A percentile compares a stretch with the other conserved stretches of the same genome.
phyloP scores from a whole-genome alignment of 306 rosid genomes.

The Dryas octopetala region DNA sequence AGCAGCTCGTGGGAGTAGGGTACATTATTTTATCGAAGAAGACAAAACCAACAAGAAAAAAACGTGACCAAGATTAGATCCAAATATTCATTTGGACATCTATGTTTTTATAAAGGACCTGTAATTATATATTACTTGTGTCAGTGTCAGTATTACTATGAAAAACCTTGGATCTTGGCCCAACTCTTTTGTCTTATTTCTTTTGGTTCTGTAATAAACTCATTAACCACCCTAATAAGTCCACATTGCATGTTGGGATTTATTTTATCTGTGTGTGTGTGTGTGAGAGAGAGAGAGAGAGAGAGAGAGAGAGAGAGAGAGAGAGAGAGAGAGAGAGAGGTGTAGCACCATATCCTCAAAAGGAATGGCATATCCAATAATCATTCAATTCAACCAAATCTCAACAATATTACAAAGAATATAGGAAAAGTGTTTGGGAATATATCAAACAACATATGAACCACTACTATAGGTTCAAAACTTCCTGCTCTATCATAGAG shows the following conservation, averaged over 20 bases:
- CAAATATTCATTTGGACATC: background rate
- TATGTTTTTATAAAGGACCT: background rate
- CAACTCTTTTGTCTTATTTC: background rate
- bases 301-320: background rate
- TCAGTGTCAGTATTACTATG: background rate
- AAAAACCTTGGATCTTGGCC: constrained; percentile 11
- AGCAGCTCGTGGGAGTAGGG: constrained; percentile 17
- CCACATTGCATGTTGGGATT: background rate
- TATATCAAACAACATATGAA: constrained; percentile 28
- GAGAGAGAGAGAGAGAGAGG: background rate
- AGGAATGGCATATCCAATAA: background rate
- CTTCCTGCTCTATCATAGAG: constrained; percentile 14
- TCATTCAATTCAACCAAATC: constrained; percentile 10
- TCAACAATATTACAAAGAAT: constrained; percentile 17
- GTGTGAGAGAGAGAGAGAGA: background rate
- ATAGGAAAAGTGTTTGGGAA: background rate
- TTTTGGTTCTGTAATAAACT: background rate
- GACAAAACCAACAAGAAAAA: background rate
- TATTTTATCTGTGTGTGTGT: background rate
- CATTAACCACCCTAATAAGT: background rate
- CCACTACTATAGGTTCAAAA: constrained; percentile 13
- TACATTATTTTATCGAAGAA: background rate
- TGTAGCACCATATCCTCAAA: background rate
- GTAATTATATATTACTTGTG: background rate
- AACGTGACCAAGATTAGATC: constrained; percentile 8